Evolutionary conservation across 495 filamentous ascomycete species (phyloP).

Genomic region (Neurospora pannonica): DNA sequence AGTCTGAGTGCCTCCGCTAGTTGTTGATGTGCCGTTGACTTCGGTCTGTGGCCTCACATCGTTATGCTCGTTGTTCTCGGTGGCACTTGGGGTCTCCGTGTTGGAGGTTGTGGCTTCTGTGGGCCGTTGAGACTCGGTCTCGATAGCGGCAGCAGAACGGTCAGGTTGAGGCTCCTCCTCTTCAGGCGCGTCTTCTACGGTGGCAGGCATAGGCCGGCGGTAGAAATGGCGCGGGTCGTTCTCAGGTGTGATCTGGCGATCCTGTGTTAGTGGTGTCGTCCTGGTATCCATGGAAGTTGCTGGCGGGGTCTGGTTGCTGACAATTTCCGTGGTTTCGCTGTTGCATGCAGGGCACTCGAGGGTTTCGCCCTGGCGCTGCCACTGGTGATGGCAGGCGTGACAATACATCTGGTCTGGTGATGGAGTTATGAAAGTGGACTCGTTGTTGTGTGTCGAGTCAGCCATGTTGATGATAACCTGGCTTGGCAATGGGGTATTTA

Average conservation of each 20-base stretch:
- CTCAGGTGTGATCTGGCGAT: constrained; percentile 10
- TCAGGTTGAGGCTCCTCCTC: neutral
- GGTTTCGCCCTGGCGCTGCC: constrained; percentile 9
- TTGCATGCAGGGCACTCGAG: constrained; percentile 18
- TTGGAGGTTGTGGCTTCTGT: neutral
- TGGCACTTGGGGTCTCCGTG: neutral
- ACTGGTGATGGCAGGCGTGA: constrained; percentile 19
- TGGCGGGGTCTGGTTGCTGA: constrained; percentile 2
- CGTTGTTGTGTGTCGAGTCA: neutral
- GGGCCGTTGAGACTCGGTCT: neutral
- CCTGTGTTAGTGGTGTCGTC: neutral
- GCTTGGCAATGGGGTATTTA: neutral
- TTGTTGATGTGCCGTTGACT: neutral
- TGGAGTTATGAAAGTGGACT: neutral
- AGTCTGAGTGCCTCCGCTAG: neutral
- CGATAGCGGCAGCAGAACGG: neutral
- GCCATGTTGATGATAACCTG: constrained; percentile 1
- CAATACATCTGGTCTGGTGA: constrained; percentile 13
- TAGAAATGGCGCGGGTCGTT: constrained; percentile 19
- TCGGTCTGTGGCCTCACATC: neutral
- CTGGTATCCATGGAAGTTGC: neutral
- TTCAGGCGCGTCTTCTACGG: neutral
- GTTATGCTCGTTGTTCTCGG: neutral
- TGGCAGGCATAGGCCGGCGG: neutral
- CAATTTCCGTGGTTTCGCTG: constrained; percentile 16